Base-by-base conservation (phyloP, 2,329 filamentous ascomycete species). In the Colletotrichum ledebouriae region DNA sequence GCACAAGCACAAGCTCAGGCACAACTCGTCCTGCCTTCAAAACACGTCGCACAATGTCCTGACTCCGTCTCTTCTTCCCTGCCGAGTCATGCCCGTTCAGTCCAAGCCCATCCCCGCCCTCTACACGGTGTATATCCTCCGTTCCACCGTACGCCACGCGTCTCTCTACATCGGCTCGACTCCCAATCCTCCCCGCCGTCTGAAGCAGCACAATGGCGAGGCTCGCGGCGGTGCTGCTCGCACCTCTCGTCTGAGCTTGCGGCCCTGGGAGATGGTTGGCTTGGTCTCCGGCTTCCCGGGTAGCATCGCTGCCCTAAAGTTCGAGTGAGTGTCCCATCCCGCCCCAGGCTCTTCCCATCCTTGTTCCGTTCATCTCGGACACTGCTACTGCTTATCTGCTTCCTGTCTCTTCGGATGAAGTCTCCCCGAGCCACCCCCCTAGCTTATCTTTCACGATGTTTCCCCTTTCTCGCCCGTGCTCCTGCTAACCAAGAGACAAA, bases 91-190 rank as follows among this genome's bases (percentile, higher is more conserved):
- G 82, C 72, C 80, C 12, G 75, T 78, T 41, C 73, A 81, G 53
- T 70, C 78, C 22, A 87, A 84, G 73, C 89, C 85, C 0, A 93
- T 98, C 22, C 95, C 95, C 10, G 90, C 94, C 1, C 91, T 98
- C 72, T 98, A 98, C 77, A 94, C 93, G 73, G 97, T 96, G 76
- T 98, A 99, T 78, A 87, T 98, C 15, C 87, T 98, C 41, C 91
- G 94, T 20, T 98, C 95, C 0, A 94, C 90, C 0, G 86, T 94
- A 10, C 86, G 88, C 52, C 89, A 89, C 75, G 85, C 87, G 33
- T 89, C 87, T 2, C 85, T 95, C 33, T 99, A 99, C 79, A 91
- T 98, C 62, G 96, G 96, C 60, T 97, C 93, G 49, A 98, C 96
- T 1, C 94, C 94, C 0, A 90, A 98, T 75, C 95, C 96, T 47